Base-by-base conservation (phyloP, 108 stramenopile species). In the Aurantiochytrium sp. region DNA sequence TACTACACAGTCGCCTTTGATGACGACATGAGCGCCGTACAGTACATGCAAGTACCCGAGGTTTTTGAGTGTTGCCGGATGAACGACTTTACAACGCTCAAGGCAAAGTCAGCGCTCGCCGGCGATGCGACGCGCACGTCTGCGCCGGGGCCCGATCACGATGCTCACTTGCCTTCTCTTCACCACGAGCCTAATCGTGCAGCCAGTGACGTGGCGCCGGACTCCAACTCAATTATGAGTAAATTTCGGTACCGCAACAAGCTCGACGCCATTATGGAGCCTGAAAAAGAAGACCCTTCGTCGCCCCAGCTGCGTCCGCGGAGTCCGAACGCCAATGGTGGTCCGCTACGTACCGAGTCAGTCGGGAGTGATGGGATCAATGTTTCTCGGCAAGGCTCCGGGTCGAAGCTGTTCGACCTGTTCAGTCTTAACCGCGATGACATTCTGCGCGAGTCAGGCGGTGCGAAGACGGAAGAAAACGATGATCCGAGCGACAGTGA, bases 371-470 rank as follows among this genome's bases (percentile, higher is more conserved):
- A 69, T 23, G 12, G 6, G 6, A 23, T 69, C 8, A 8, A 69
- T 8, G 64, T 4, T 14, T 23, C 64, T 10, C 8, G 25, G 42
- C 14, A 14, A 10, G 25, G 21, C 0, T 69, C 64, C 8, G 42
- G 21, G 64, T 69, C 64, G 12, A 83, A 83, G 76, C 76, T 83
- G 19, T 83, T 83, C 28, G 76, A 83, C 76, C 76, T 83, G 18
- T 83, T 83, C 23, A 83, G 51, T 45, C n/a, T 83, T 6, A 83
- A 83, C 23, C 45, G 25, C 23, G 76, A 83, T 3, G 76, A 83
- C 25, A 53, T 83, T 18, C 19, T 53, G 5, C n/a, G 51, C n/a
- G 45, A 47, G 49, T 47, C 25, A 14, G 51, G 25, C 0, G 49
- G 16, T 21, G 28, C 18, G 76, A 23, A 83, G 45, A 59, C 59